A percentile compares a stretch with the other conserved stretches of the same genome.
Conservation (phyloP, 2,329 filamentous ascomycete species). For the Exophiala dermatitidis region DNA sequence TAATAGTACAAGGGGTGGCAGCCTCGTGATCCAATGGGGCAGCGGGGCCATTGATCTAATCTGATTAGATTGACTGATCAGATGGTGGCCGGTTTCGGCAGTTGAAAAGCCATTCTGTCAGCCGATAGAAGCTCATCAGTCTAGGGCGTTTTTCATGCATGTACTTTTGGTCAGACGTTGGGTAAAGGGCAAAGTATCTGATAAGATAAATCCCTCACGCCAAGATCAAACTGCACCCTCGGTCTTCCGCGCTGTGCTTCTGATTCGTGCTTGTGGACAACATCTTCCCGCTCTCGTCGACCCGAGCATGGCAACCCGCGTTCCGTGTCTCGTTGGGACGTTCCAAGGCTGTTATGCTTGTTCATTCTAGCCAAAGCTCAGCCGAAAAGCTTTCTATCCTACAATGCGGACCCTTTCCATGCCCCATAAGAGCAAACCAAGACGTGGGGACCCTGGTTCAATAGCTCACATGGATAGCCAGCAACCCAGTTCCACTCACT, state of each 20-base stretch:
- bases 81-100: constrained; percentile 15
- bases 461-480: not conserved
- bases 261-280: constrained; percentile 2
- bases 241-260: not conserved
- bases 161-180: constrained; percentile 5
- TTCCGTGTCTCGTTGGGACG: too few species aligned
- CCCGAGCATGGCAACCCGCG: not conserved
- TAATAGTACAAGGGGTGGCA: not conserved
- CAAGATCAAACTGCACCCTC: constrained; percentile 7
- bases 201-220: constrained; percentile 23
- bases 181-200: constrained; percentile 1
- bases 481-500: too few species aligned
- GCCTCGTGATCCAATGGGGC: not conserved
- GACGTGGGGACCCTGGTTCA: not conserved
- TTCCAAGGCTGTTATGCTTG: too few species aligned
- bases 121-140: not conserved
- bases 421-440: not conserved
- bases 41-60: constrained; percentile 6
- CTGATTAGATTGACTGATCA: constrained; percentile 22
- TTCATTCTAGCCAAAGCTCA: too few species aligned
- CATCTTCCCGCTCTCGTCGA: not conserved
- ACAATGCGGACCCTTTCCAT: too few species aligned
- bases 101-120: not conserved
- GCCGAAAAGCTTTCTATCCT: too few species aligned
- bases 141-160: not conserved